These are phyloP conservation scores for Arthroderma uncinatum DNA, from an alignment of 2,329 filamentous ascomycete species.

Conservation along the genomic window DNA sequence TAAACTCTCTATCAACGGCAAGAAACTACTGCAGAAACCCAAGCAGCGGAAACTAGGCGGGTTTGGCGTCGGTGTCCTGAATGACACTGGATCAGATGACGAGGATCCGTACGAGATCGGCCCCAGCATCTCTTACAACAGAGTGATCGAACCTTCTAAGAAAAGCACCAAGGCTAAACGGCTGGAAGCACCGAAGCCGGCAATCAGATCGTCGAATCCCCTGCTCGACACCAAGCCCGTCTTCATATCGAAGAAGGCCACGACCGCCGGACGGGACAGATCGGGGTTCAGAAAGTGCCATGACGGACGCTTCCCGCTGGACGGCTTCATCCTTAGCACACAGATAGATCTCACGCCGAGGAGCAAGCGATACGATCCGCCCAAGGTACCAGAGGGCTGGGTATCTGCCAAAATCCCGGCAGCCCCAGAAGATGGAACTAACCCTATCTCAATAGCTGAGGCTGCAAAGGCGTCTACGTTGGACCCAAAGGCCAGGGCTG, in stretches of 20 bases:
- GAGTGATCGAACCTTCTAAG: slow-evolving; percentile 68
- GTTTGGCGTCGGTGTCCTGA: slow-evolving; percentile 78
- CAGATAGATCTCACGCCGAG: slow-evolving; percentile 32
- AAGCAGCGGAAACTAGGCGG: slow-evolving; percentile 50
- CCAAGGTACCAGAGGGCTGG: slow-evolving; percentile 51
- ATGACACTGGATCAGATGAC: slow-evolving; percentile 88
- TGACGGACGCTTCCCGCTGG: slow-evolving; percentile 67
- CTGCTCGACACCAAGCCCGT: slow-evolving; percentile 56
- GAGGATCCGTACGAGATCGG: slow-evolving; percentile 91
- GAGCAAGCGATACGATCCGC: slow-evolving; percentile 35
- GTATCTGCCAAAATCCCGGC: slow-evolving; percentile 46
- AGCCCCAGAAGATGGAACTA: slow-evolving; percentile 20
- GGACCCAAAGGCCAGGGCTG: slow-evolving; percentile 64
- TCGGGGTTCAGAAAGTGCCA: slow-evolving; percentile 58
- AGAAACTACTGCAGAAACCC: slow-evolving; percentile 35
- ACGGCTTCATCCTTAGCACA: slow-evolving; percentile 65
- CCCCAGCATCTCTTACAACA: slow-evolving; percentile 78
- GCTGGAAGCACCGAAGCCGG: slow-evolving; percentile 24
- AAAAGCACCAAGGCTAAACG: slow-evolving; percentile 51
- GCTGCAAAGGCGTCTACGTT: slow-evolving; percentile 66
- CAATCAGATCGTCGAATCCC: slow-evolving; percentile 50
- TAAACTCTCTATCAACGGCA: slow-evolving; percentile 25
- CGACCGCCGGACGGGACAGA: slow-evolving; percentile 30
- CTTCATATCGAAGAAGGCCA: slow-evolving; percentile 62
- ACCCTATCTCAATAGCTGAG: slow-evolving; percentile 59